Percentiles rank a stretch among this genome's conserved stretches.
Evolutionary conservation across 371 early-diverging fungal species (phyloP).

Genomic region (Actinomortierella ambigua): DNA sequence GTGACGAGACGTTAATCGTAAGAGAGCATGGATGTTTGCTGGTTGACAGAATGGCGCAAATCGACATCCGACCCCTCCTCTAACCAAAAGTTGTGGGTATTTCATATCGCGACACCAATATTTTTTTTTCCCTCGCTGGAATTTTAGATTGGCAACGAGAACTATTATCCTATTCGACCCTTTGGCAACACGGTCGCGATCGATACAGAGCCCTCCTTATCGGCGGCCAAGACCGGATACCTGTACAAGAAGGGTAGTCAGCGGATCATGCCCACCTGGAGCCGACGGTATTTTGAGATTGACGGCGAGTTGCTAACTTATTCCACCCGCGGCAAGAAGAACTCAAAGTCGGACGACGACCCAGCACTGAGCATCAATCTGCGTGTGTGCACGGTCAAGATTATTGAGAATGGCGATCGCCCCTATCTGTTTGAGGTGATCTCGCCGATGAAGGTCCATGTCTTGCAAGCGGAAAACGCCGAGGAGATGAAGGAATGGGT

Average conservation of each 20-base stretch:
- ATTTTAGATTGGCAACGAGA: conserved; percentile 39
- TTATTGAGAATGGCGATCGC: conserved; percentile 68
- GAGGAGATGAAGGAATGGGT: conserved; percentile 85
- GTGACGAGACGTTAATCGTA: conserved; percentile 41
- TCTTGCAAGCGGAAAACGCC: conserved; percentile 85
- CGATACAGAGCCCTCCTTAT: conserved; percentile 16
- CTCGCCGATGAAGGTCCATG: conserved; percentile 72
- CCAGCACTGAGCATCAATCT: conserved; percentile 59
- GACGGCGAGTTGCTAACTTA: conserved; percentile 66
- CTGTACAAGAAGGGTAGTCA: conserved; percentile 74
- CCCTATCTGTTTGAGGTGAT: conserved; percentile 87
- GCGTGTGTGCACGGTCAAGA: conserved; percentile 81
- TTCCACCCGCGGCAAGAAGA: conserved; percentile 51
- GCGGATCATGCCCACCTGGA: conserved; percentile 75
- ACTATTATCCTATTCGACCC: conserved; percentile 48
- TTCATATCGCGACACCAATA: not conserved
- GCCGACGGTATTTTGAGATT: conserved; percentile 74
- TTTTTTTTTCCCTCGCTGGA: not conserved
- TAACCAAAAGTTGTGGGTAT: not conserved
- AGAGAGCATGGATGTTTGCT: not conserved
- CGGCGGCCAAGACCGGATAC: conserved; percentile 68
- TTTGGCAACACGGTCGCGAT: conserved; percentile 20
- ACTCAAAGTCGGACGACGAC: conserved; percentile 48
- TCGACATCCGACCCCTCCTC: not conserved
- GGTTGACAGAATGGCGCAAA: not conserved